Percentiles rank a stretch among this genome's conserved stretches.
Evolutionary conservation across 768 basidiomycete species (phyloP).

Genomic region (Hygrophorus pudorinus): DNA sequence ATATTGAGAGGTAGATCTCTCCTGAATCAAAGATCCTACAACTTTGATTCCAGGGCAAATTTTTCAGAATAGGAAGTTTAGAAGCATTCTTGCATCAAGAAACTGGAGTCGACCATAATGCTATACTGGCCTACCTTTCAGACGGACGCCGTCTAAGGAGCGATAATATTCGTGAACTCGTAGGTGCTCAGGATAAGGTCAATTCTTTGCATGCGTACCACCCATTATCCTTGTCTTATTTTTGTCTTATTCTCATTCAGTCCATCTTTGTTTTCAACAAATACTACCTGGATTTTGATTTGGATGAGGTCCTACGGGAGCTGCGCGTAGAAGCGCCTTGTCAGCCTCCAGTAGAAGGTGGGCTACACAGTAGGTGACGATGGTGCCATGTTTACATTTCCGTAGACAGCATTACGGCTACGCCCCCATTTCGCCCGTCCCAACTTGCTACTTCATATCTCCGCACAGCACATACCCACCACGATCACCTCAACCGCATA

Average conservation of each 20-base stretch:
- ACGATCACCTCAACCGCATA: constrained; percentile 46
- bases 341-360: constrained; percentile 68
- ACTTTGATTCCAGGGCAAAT: constrained; percentile 4
- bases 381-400: background rate
- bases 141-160: constrained; percentile 67
- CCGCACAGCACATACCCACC: constrained; percentile 52
- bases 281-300: constrained; percentile 59
- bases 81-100: constrained; percentile 65
- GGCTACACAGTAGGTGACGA: constrained; percentile 7
- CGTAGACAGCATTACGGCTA: constrained; percentile 50
- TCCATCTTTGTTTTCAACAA: constrained; percentile 82
- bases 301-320: constrained; percentile 54
- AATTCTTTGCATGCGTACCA: no score
- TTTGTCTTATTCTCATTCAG: constrained; percentile 17
- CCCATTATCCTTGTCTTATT: background rate
- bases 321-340: constrained; percentile 51
- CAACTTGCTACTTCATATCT: constrained; percentile 60
- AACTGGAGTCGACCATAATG: constrained; percentile 59
- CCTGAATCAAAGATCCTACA: background rate
- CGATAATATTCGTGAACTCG: constrained; percentile 67
- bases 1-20: constrained; percentile 57
- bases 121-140: constrained; percentile 67
- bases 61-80: constrained; percentile 48
- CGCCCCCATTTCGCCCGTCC: constrained; percentile 63
- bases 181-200: constrained; percentile 71